Percentiles rank a stretch among this genome's conserved stretches.
Conservation (phyloP, 164 flowering plant genomes). For the Magnolia sinica region DNA sequence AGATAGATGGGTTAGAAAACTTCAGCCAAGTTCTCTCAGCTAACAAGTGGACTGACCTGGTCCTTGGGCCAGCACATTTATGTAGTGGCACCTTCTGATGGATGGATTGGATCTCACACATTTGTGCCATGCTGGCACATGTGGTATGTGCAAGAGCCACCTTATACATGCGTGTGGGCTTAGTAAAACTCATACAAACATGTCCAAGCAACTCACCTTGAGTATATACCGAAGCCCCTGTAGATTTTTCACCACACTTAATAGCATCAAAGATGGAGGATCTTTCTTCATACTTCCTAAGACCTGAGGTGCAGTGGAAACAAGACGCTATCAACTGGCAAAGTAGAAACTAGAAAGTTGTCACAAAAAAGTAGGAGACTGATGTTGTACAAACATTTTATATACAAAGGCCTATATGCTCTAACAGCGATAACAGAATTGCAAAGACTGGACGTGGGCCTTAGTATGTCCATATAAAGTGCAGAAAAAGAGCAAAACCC, state of each 20-base stretch:
- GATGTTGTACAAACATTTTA: too few relatives aligned
- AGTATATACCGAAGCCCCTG: not conserved
- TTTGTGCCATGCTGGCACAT: not conserved
- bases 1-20: not conserved
- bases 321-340: not conserved
- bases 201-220: not conserved
- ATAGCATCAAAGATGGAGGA: constrained; percentile 5
- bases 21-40: not conserved
- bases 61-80: not conserved
- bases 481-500: too few relatives aligned
- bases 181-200: not conserved
- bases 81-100: not conserved
- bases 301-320: not conserved
- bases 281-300: constrained; percentile 8
- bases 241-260: constrained; percentile 5
- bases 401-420: too few relatives aligned
- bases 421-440: too few relatives aligned
- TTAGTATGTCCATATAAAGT: too few relatives aligned
- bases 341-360: not conserved
- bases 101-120: not conserved
- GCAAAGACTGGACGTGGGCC: too few relatives aligned
- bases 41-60: too few relatives aligned
- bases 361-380: too few relatives aligned
- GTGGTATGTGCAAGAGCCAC: not conserved
- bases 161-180: not conserved